Conservation (phyloP, 306 rosid species). For the Medicago arabica region DNA sequence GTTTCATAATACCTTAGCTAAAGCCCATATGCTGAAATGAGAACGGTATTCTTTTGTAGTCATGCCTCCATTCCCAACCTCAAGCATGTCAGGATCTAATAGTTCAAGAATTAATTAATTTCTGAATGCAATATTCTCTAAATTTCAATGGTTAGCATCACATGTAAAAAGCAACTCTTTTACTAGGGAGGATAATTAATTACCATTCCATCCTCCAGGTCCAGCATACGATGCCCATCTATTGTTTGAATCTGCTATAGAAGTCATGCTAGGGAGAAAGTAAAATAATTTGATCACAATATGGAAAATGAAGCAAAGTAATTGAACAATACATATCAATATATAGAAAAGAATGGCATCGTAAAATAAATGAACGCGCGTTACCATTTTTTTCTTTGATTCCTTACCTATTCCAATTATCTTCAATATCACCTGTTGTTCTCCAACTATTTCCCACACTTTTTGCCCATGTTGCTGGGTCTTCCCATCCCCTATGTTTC, state of each 20-base stretch:
- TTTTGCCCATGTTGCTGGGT: slow-evolving; percentile 23
- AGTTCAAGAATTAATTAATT: too few species aligned
- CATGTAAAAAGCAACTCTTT: too few species aligned
- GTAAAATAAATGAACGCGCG: neutral
- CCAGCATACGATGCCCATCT: slow-evolving; percentile 70
- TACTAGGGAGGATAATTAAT: too few species aligned
- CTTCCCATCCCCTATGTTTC: slow-evolving; percentile 32
- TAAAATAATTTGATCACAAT: neutral
- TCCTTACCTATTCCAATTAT: slow-evolving; percentile 25
- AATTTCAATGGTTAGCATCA: neutral
- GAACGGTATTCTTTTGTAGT: slow-evolving; percentile 65
- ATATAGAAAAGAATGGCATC: neutral
- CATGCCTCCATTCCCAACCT: slow-evolving; percentile 82
- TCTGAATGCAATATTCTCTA: neutral
- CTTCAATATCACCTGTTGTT: slow-evolving; percentile 35
- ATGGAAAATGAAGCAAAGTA: slow-evolving; percentile 15
- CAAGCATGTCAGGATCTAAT: slow-evolving; percentile 82
- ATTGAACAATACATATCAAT: neutral
- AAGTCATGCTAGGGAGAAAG: slow-evolving; percentile 52
- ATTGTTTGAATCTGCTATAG: slow-evolving; percentile 67
- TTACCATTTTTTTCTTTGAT: neutral
- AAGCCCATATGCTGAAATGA: slow-evolving; percentile 80
- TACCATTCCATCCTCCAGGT: slow-evolving; percentile 83
- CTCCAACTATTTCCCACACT: slow-evolving; percentile 31
- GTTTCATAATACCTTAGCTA: slow-evolving; percentile 55